Evolutionary conservation across 2,329 filamentous ascomycete genomes (phyloP), one percentile per base, ranked within the genome.

Genomic region (Aspergillus fumigatiaffinis): DNA sequence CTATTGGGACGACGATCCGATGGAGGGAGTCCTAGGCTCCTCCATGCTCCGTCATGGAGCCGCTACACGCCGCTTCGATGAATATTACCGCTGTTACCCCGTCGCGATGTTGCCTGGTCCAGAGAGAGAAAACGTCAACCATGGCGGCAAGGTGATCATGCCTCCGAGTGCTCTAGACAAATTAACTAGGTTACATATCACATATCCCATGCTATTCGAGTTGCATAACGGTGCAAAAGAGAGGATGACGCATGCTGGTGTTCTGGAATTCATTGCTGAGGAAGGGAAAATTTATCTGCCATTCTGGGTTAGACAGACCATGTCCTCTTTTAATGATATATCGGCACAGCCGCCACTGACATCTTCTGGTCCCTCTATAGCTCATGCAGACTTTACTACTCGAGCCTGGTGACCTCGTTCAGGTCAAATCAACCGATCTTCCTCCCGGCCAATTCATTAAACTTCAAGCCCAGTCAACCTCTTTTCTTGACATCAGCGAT

Each of bases 1-100:
- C 57, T 84, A 78, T 70, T 83, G 80, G 74, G 76, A 81, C 56
- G 79, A 83, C 65, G 82, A 79, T 60, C 73, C 76, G 49, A 79
- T 80, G 76, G 76, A 77, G 6, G 76, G 79, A 57, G 80, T 84
- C 69, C 80, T 84, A 60, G 79, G 82, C 60, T 74, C 77, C 14
- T 78, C 79, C 58, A 81, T 84, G 74, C 71, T 83, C 58, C 78
- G 78, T 38, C 79, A 78, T 61, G 71, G 73, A 47, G 78, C 75
- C 52, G 74, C 73, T 68, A 81, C 77, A 66, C 89, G 91, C 67
- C 90, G 92, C 59, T 99, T 99, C 79, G 93, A 99, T 76, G 94
- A 99, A 76, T 97, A 96, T 80, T 97, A 97, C 78, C 88, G 94
- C 69, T 97, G 92, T 80, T 99, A 97, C 71, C 94, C 94, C 47